Evolutionary conservation across 768 basidiomycete species (phyloP), one percentile per base, ranked within the genome.

Genomic region (Tulasnella sp.): DNA sequence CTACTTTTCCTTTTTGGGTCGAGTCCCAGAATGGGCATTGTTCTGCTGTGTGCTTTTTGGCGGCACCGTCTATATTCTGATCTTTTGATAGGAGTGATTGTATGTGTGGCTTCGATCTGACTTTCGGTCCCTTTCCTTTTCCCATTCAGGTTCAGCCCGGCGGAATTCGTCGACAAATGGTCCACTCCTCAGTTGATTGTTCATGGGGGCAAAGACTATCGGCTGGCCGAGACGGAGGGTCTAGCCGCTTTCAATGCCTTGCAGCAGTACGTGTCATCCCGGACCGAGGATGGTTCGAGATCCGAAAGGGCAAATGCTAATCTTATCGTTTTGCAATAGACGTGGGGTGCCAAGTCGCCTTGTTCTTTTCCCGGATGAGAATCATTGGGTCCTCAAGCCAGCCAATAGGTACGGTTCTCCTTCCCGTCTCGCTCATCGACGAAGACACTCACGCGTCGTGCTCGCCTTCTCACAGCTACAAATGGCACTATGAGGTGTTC

Each of bases 401-500:
- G 90, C 89, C 73, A 93, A 93, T 79, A 92, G 89, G 89, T 89
- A 36, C 11, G 15, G 36, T 39, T 42, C 52, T n/a, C 22, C 17
- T n/a, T 49, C 19, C 75, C 39, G 49, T 17, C 70, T 25, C 39
- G 31, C 15, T 69, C 22, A 29, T 36, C 25, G 36, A 69, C 40
- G 71, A 42, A 40, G 1, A 1, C 14, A 3, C 42, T 40, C 12
- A 40, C 29, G 42, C 9, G 8, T 67, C 7, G 7, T 15, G 1
- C 38, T 68, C 71, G 39, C 72, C 29, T 34, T 31, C 54, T 39
- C 74, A 40, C 80, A 92, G 93, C 81, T 84, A 97, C 82, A 94
- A 95, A 82, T 99, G 97, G 97, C 94, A 98, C 83, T 86, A 92
- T 79, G 97, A 99, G 82, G 91, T 99, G 15, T 91, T 99, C 84